Evolutionary conservation across 768 basidiomycete genomes (phyloP), one percentile per base, ranked within the genome.

Genomic region (Ramaria sp.): DNA sequence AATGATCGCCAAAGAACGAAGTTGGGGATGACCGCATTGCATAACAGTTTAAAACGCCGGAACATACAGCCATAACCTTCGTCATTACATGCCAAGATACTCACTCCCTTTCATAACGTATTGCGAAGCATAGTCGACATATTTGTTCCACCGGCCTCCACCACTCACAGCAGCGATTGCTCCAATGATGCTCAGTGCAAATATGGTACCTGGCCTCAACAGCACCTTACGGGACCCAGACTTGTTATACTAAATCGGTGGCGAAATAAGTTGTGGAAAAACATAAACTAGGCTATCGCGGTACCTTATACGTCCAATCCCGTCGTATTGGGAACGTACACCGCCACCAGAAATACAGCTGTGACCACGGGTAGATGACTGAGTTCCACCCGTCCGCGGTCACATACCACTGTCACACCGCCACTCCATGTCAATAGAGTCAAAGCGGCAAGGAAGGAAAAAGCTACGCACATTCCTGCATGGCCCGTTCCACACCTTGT

Each of bases 401-500:
- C 12, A 57, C 27, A 49, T 33, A 49, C 46, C 43, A 47, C 55
- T 46, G 5, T 37, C 27, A 49, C 15, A 49, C 30, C 43, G 19
- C 55, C 24, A 17, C 34, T 3, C 9, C 34, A 9, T 37, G 34
- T 37, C 34, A 37, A 10, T 9, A 37, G 3, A 49, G 34, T 47
- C 6, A 1, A 37, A 3, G 20, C n/a, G 13, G 2, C 12, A 49
- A 22, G 4, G n/a, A 19, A 39, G 20, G 37, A 49, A 10, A 10
- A 48, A 19, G 31, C 37, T 7, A 33, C 54, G 4, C 19, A 43
- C 54, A 22, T 31, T 55, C 4, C 22, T 43, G 27, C 54, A 55
- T 7, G 17, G n/a, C 11, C 50, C 50, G 33, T 30, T 47, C 41
- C 41, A 45, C 22, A 65, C 57, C 37, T 34, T 57, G 22, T 49